Conservation (phyloP, 2,329 filamentous ascomycete species). For the Hirsutella minnesotensis region DNA sequence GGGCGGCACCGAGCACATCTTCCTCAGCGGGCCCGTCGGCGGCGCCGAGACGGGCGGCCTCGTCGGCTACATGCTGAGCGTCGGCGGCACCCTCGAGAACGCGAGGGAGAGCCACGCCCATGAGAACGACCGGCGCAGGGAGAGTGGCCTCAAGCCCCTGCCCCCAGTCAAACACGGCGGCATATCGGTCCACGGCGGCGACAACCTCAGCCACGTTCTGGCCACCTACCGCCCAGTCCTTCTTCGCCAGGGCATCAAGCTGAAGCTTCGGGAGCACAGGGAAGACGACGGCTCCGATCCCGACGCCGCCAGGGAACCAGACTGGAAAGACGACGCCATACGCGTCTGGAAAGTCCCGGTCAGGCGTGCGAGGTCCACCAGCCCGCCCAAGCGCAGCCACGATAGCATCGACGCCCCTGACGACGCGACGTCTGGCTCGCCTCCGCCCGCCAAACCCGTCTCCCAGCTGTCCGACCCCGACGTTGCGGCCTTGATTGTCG, state of each 20-base stretch:
- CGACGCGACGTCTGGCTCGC: neutral
- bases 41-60: constrained; percentile 75
- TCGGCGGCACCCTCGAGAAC: constrained; percentile 55
- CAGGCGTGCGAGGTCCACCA: constrained; percentile 17
- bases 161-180: constrained; percentile 13
- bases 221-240: constrained; percentile 79
- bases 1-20: constrained; percentile 60
- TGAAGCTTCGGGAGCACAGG: constrained; percentile 58
- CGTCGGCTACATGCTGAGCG: constrained; percentile 71
- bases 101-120: constrained; percentile 28
- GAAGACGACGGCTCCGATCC: constrained; percentile 23
- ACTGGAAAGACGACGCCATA: constrained; percentile 66
- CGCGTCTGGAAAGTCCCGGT: constrained; percentile 72
- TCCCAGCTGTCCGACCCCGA: constrained; percentile 16
- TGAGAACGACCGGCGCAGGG: constrained; percentile 27
- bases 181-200: constrained; percentile 64
- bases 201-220: constrained; percentile 68
- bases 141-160: constrained; percentile 22
- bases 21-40: constrained; percentile 65
- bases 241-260: constrained; percentile 68
- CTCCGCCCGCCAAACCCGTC: constrained; percentile 1
- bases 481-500: constrained; percentile 18
- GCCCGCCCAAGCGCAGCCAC: constrained; percentile 21
- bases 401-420: constrained; percentile 9
- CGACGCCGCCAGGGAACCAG: constrained; percentile 34